Evolutionary conservation across 2,329 filamentous ascomycete genomes (phyloP).

Genomic region (Grosmannia penicillata): DNA sequence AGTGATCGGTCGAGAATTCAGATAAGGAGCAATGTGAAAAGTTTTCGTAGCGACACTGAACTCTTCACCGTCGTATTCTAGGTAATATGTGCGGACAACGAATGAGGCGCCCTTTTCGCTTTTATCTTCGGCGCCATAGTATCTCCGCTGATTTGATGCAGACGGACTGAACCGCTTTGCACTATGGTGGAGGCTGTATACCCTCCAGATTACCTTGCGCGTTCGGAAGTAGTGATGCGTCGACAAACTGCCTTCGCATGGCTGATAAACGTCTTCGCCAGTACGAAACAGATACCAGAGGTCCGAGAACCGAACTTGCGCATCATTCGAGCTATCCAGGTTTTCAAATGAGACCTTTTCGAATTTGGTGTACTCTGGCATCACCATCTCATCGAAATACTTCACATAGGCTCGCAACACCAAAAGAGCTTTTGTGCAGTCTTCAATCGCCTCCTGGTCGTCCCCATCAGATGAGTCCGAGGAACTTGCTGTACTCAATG

Average conservation of each 20-base stretch:
- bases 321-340: constrained; percentile 1
- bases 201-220: constrained; percentile 3
- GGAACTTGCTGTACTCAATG: neutral
- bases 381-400: neutral
- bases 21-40: constrained; percentile 2
- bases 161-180: neutral
- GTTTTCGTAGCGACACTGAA: constrained; percentile 1
- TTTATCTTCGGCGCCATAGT: neutral
- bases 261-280: constrained; percentile 8
- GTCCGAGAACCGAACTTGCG: constrained; percentile 8
- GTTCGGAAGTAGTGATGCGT: constrained; percentile 3
- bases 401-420: constrained; percentile 3
- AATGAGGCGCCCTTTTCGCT: constrained; percentile 1
- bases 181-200: constrained; percentile 2
- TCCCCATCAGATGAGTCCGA: constrained; percentile 1
- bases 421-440: constrained; percentile 3
- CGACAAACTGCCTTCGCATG: constrained; percentile 1
- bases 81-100: constrained; percentile 2
- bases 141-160: neutral
- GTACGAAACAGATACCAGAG: constrained; percentile 10
- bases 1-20: neutral
- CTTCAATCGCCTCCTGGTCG: neutral
- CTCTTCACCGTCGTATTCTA: constrained; percentile 6
- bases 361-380: neutral
- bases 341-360: constrained; percentile 3